Evolutionary conservation across 306 rosid genomes (phyloP), one percentile per base, ranked within the genome.

Genomic region (Quercus dentata): DNA sequence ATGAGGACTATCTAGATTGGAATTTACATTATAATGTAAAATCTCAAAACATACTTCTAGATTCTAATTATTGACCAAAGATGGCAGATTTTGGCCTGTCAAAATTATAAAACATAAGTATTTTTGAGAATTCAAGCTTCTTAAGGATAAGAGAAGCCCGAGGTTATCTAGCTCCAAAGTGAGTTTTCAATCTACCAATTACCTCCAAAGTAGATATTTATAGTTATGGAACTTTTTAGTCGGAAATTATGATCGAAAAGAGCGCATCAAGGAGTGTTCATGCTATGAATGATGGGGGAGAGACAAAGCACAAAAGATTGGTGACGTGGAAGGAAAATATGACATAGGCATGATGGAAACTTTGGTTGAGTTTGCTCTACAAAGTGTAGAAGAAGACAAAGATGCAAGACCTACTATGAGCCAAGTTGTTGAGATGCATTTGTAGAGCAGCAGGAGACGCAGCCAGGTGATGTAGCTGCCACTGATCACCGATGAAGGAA

Each of bases 1-100:
- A 86, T n/a, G 86, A 86, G 31, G 89, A 82, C 67, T 83, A 86
- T 73, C 74, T 76, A 54, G 89, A 83, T 49, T 86, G 89, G 89
- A 56, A 73, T 67, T 33, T 86, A 19, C 86, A 79, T 3, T 86
- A 82, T 25, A 86, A 86, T 62, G 80, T 79, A 0, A 86, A 83
- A 76, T 80, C 84, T 67, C 74, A 76, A 11, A 85, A 82, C 77
- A 82, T 82, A 62, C 79, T 85, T 13, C 58, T 85, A 54, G 77
- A 83, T 65, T 73, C 78, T 1, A 46, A 52, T 46, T 79, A n/a
- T 28, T 51, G 19, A 2, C 85, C 86, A 5, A 86, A 86, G 41
- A 80, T 86, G 0, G 86, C 82, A 25, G 80, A 86, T 79, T 86
- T 82, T 12, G 89, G 84, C 13, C 20, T 86, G 5, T 85, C 86